phyloP scores from a whole-genome alignment of 768 basidiomycete species.

The Amanita jacksonii region DNA sequence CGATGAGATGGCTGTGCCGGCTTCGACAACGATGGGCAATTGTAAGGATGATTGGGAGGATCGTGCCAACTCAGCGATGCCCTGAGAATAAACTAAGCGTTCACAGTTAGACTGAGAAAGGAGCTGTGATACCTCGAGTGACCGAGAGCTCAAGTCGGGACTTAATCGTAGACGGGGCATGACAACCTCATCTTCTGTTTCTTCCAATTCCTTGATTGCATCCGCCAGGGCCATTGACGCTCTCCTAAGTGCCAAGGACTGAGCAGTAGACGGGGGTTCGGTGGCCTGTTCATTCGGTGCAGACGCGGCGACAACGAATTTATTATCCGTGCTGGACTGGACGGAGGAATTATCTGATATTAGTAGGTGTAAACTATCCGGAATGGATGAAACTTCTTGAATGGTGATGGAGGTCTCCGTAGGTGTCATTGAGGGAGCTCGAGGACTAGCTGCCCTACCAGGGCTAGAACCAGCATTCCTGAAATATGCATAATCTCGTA shows the following conservation, averaged over 20 bases:
- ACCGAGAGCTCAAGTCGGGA: not conserved
- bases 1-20: slow-evolving; percentile 63
- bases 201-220: slow-evolving; percentile 72
- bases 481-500: slow-evolving; percentile 67
- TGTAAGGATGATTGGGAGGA: slow-evolving; percentile 3
- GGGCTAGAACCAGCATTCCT: slow-evolving; percentile 36
- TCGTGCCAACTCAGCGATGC: not conserved
- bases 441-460: slow-evolving; percentile 31
- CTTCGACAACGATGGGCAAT: slow-evolving; percentile 34
- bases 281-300: slow-evolving; percentile 22
- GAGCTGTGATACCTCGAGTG: slow-evolving; percentile 2
- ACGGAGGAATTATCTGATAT: slow-evolving; percentile 47
- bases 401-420: slow-evolving; percentile 34
- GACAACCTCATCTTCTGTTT: slow-evolving; percentile 67
- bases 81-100: not conserved
- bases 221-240: slow-evolving; percentile 69
- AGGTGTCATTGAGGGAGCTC: slow-evolving; percentile 40
- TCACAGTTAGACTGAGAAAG: not conserved
- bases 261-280: slow-evolving; percentile 27
- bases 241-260: slow-evolving; percentile 42
- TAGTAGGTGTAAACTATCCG: slow-evolving; percentile 36
- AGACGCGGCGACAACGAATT: slow-evolving; percentile 29
- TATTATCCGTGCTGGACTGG: slow-evolving; percentile 28
- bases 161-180: slow-evolving; percentile 44
- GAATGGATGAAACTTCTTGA: slow-evolving; percentile 27